Base-by-base conservation (phyloP, 345 rosid species). In the Eutrema heterophyllum region DNA sequence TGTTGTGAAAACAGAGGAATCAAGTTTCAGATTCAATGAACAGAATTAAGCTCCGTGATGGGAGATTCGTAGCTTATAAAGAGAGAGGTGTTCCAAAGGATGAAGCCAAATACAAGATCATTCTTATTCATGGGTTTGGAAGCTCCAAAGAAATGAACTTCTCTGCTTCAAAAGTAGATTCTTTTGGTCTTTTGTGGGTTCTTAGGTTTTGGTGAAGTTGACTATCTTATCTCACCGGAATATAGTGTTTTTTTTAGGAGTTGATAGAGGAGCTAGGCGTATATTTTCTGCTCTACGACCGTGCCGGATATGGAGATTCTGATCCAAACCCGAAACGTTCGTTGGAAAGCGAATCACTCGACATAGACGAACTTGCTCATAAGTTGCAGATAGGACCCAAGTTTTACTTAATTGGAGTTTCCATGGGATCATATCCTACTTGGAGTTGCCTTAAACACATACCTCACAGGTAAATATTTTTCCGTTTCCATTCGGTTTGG, bases 141-240 rank as follows among this genome's bases (percentile, higher is more conserved):
- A 89, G 96, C 88, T 92, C 97, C 63, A 89, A 92, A 73, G 97
- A 88, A 27, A 92, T 89, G 94, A 86, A 72, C 72, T 88, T 92
- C 71, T 81, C 77, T 18, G 88, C 83, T 6, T 80, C 94, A 32
- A 84, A 86, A 70, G 96, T 88, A 87, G 2, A 50, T 26, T 40
- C n/a, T 27, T 52, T 67, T 67, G 13, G 33, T 14, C 45, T 40
- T 16, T 67, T 39, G 26, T n/a, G 50, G 1, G 29, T 12, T 16
- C 41, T 41, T 15, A 51, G 14, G 38, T 52, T 66, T 50, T 39
- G 9, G 27, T 39, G 36, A 52, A 67, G 59, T 27, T 67, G 18
- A 40, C 40, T 50, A 67, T 67, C 16, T 52, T 26, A 40, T 39
- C 29, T 55, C 33, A 54, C n/a, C 0, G 8, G 9, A 21, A 16